phyloP scores from a whole-genome alignment of 2,329 filamentous ascomycete species.

The Falciphora oryzae region DNA sequence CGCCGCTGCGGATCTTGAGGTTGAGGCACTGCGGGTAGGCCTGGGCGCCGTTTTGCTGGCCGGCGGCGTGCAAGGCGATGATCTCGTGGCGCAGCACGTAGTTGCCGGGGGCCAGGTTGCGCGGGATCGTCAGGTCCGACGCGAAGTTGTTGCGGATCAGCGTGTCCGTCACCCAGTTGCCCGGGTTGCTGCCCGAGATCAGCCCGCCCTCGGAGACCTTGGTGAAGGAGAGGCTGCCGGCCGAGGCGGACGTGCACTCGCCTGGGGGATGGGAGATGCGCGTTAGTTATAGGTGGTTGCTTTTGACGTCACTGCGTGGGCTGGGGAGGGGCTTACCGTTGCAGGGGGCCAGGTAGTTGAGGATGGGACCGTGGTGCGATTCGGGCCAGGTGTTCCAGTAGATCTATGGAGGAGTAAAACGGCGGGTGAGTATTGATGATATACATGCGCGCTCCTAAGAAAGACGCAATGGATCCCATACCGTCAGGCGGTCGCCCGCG shows the following conservation, averaged over 20 bases:
- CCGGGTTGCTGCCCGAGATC: conserved; percentile 19
- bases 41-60: conserved; percentile 20
- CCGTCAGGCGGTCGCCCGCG: conserved; percentile 33
- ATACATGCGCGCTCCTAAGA: no score
- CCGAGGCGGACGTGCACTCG: conserved; percentile 14
- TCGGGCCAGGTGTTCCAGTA: conserved; percentile 38
- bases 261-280: background rate
- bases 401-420: conserved; percentile 16
- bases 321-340: background rate
- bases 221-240: conserved; percentile 14
- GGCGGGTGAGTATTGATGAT: background rate
- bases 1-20: conserved; percentile 21
- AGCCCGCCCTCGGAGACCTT: conserved; percentile 15
- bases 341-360: conserved; percentile 53
- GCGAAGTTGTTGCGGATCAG: conserved; percentile 44
- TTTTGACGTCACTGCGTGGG: no score
- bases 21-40: conserved; percentile 27
- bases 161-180: conserved; percentile 31
- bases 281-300: no score
- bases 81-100: conserved; percentile 38
- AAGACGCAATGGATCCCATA: background rate
- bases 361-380: conserved; percentile 47
- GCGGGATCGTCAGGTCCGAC: conserved; percentile 28
- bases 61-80: conserved; percentile 36
- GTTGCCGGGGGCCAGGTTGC: conserved; percentile 20